Percentiles rank a stretch among this genome's conserved stretches.
Evolutionary conservation across 257 asterid genomes (phyloP).

Genomic region (Eucommia ulmoides): DNA sequence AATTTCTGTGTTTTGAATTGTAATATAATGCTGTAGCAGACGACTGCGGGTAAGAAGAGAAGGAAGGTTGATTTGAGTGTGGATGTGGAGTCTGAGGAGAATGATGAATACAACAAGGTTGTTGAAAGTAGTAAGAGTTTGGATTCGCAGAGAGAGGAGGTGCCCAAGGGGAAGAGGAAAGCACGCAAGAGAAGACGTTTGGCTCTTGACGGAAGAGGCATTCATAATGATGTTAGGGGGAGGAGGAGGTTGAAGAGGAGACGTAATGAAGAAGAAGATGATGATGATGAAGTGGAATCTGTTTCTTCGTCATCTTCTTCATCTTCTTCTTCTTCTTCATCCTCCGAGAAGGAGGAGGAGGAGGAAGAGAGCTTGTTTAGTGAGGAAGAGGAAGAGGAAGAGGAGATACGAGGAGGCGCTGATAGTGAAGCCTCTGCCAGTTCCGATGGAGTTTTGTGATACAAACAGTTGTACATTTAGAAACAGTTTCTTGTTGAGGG

Average conservation of each 20-base stretch:
- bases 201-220: constrained; percentile 54
- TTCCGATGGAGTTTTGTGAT: constrained; percentile 65
- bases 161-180: constrained; percentile 80
- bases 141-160: constrained; percentile 68
- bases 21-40: constrained; percentile 59
- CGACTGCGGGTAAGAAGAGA: constrained; percentile 62
- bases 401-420: constrained; percentile 27
- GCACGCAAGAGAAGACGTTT: constrained; percentile 73
- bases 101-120: constrained; percentile 27
- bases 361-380: constrained; percentile 50
- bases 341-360: no score
- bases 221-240: constrained; percentile 40
- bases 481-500: no score
- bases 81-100: constrained; percentile 64
- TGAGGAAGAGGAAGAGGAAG: constrained; percentile 65
- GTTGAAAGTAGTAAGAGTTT: constrained; percentile 37
- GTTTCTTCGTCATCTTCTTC: constrained; percentile 49
- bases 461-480: no score
- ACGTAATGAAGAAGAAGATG: constrained; percentile 47
- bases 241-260: no score
- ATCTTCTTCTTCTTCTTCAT: constrained; percentile 44
- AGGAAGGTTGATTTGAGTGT: constrained; percentile 56
- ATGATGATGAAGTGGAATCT: constrained; percentile 68
- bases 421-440: constrained; percentile 56
- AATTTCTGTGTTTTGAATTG: no score